Percentiles rank a stretch among this genome's conserved stretches.
Evolutionary conservation across 371 early-diverging fungal genomes (phyloP).

Genomic region (Dichotomocladium elegans): DNA sequence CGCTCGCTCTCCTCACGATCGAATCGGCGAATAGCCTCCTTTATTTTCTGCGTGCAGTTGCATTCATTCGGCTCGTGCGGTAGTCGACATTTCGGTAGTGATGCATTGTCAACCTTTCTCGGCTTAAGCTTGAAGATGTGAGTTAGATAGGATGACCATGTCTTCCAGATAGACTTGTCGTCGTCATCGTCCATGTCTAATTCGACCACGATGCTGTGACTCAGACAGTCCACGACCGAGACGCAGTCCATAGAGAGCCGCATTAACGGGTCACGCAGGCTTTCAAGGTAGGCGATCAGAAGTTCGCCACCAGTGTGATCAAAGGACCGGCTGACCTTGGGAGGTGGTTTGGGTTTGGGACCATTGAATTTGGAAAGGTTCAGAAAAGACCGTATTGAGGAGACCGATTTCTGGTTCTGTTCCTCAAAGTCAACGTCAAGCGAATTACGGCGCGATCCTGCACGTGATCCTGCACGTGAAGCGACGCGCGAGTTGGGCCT

Average conservation of each 20-base stretch:
- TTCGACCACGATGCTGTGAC: conserved; percentile 37
- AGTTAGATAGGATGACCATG: conserved; percentile 30
- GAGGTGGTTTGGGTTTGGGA: conserved; percentile 18
- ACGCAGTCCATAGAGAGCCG: conserved; percentile 46
- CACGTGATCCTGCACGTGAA: conserved; percentile 1
- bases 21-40: conserved; percentile 31
- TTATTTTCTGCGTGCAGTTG: conserved; percentile 26
- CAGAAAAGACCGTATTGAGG: conserved; percentile 31
- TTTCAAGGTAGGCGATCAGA: conserved; percentile 52
- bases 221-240: conserved; percentile 42
- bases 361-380: conserved; percentile 13
- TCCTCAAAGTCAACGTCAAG: conserved; percentile 9
- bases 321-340: conserved; percentile 44
- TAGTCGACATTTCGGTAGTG: not conserved
- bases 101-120: conserved; percentile 5
- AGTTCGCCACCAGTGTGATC: conserved; percentile 50
- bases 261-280: conserved; percentile 53
- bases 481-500: conserved; percentile 1
- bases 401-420: conserved; percentile 31
- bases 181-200: conserved; percentile 45
- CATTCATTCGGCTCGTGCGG: conserved; percentile 15
- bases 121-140: conserved; percentile 20
- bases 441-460: conserved; percentile 6
- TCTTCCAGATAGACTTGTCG: conserved; percentile 33
- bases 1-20: conserved; percentile 44